Evolutionary conservation across 352 stramenopile species (phyloP), one percentile per base, ranked within the genome.

Genomic region (Thalassiosira livingstoniorum): DNA sequence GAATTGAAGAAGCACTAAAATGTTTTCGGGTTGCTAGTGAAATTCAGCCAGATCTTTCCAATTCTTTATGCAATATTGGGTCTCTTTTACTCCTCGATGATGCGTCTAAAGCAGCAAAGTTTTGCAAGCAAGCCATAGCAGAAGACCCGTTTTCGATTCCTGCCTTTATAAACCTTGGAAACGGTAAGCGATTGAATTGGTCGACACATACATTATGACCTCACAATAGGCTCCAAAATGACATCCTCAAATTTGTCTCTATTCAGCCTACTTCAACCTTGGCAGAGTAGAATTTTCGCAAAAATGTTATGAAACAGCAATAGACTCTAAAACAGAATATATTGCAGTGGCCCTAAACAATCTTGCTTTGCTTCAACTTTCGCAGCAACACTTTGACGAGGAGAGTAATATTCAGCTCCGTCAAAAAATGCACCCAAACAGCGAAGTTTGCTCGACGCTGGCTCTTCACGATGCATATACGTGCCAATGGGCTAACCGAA

Each of bases 81-180:
- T 4, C 57, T 4, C 11, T 47, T 4, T 25, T 65, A 27, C 13
- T 65, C 15, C 29, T 47, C 2, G 15, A 65, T 2, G 57, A 27
- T 18, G 1, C 32, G 25, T 13, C 21, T 29, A 47, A 27, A 2
- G 57, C 57, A 15, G 32, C 57, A 23, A 43, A 29, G 11, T 15
- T 65, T 27, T 47, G 32, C 10, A 65, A 47, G 21, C 32, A 65
- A 47, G 57, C 57, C 13, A 65, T 65, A 29, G 32, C 57, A 47
- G 2, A 13, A 27, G 32, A 65, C 45, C 57, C 57, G 2, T 47
- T 47, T 25, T 2, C 27, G 29, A 47, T 15, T 47, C 23, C 25
- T 15, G 57, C 57, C n/a, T 65, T 65, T 27, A 27, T 65, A 25
- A 43, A 65, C 32, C 57, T 65, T 65, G 57, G 57, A n/a, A 47